Percentiles rank a stretch among this genome's conserved stretches.
These are phyloP conservation scores for Starmerella potacharoeniae DNA, from an alignment of 805 yeast species.

Conservation along the genomic window DNA sequence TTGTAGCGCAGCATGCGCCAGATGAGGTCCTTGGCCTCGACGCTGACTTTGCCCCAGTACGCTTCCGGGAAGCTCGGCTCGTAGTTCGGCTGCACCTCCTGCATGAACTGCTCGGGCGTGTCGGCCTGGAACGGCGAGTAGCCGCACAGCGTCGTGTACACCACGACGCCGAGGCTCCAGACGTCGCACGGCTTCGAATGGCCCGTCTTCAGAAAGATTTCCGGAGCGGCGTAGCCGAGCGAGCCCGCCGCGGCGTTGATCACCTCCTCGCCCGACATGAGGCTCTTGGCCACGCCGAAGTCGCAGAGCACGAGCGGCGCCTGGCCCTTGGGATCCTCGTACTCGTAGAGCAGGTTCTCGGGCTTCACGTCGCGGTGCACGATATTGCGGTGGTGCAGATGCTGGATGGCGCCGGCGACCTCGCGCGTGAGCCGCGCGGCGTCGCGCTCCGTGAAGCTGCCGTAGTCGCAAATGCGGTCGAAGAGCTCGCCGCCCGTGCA, in stretches of 20 bases:
- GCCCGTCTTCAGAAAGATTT: conserved; percentile 66
- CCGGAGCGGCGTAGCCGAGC: conserved; percentile 96
- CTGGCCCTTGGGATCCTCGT: conserved; percentile 41
- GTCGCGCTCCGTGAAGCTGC: conserved; percentile 79
- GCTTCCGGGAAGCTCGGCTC: conserved; percentile 78
- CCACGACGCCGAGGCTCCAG: conserved; percentile 90
- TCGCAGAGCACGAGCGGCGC: conserved; percentile 82
- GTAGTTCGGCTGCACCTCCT: conserved; percentile 60
- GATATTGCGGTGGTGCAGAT: conserved; percentile 62
- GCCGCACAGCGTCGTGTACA: conserved; percentile 83
- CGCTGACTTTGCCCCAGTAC: conserved; percentile 74
- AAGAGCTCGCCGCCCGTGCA: conserved; percentile 95
- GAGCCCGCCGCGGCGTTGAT: conserved; percentile 76
- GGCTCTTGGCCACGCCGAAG: conserved; percentile 84
- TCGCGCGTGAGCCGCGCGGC: conserved; percentile 69
- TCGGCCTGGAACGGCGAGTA: conserved; percentile 87
- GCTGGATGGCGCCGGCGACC: conserved; percentile 63
- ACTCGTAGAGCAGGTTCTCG: conserved; percentile 65
- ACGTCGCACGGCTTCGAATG: conserved; percentile 94
- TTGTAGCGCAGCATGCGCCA: conserved; percentile 55
- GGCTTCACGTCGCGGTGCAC: conserved; percentile 95
- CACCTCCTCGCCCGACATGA: conserved; percentile 48
- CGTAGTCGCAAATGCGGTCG: conserved; percentile 69
- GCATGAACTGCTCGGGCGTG: conserved; percentile 64
- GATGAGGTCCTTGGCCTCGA: conserved; percentile 72